Evolutionary conservation across 2,329 filamentous ascomycete species (phyloP).

Genomic region (Penicillium sp.): DNA sequence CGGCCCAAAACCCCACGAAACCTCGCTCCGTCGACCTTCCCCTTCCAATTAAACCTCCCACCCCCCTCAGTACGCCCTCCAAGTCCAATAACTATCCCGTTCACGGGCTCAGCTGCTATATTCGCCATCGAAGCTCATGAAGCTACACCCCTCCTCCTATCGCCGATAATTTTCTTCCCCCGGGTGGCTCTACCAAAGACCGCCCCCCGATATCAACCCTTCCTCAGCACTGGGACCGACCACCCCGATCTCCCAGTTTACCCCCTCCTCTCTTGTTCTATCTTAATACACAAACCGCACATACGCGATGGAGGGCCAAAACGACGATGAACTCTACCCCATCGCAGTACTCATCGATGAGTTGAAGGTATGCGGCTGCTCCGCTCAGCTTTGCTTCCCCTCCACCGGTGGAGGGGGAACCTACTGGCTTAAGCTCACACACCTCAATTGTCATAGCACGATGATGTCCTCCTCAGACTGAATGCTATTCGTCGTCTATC

Average conservation of each 20-base stretch:
- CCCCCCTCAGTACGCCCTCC: constrained; percentile 20
- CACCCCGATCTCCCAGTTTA: constrained; percentile 34
- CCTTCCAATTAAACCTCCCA: constrained; percentile 36
- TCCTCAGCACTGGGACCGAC: constrained; percentile 41
- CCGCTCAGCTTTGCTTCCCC: constrained; percentile 23
- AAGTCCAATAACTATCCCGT: constrained; percentile 25
- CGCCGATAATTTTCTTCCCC: constrained; percentile 20
- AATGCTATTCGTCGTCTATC: constrained; percentile 98
- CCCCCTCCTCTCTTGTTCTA: constrained; percentile 19
- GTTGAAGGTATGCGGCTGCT: constrained; percentile 76
- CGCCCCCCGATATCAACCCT: constrained; percentile 39
- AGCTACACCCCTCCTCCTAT: constrained; percentile 9
- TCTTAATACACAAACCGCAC: constrained; percentile 31
- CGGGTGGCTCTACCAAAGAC: constrained; percentile 26
- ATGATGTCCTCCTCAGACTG: constrained; percentile 95
- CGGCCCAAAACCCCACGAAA: constrained; percentile 49
- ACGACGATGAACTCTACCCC: constrained; percentile 97
- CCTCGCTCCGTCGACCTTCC: constrained; percentile 37
- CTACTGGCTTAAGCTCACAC: constrained; percentile 30
- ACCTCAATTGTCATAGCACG: constrained; percentile 69
- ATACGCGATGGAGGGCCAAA: constrained; percentile 83
- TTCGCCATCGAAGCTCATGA: constrained; percentile 24
- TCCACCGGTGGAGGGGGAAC: constrained; percentile 10
- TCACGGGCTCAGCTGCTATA: constrained; percentile 14
- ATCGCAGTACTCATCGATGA: constrained; percentile 99